Evolutionary conservation across 73 alveolate species (phyloP), one percentile per base, ranked within the genome.

Genomic region (Durusdinium trenchii): DNA sequence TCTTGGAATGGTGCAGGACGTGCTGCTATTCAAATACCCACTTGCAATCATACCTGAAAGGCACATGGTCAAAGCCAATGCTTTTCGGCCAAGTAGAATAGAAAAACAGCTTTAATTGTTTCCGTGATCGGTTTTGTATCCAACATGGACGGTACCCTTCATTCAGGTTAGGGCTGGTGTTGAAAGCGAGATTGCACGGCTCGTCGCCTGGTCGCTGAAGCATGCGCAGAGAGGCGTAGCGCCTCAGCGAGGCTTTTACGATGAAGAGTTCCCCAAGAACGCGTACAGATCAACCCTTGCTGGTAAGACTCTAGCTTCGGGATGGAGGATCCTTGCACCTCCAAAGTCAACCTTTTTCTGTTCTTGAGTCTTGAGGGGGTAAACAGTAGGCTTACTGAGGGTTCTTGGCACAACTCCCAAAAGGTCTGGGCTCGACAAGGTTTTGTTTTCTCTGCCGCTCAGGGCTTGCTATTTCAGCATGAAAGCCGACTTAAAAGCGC

Each of bases 311-410:
- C 38, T 84, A 9, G 69, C 76, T 26, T 26, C 16, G 30, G 94
- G 94, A 20, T 54, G 94, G 73, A 50, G n/a, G 94, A 84, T 36
- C 48, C 94, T 84, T 71, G 67, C n/a, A n/a, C n/a, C n/a, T n/a
- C n/a, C n/a, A n/a, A n/a, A n/a, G n/a, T n/a, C n/a, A n/a, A n/a
- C n/a, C n/a, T n/a, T n/a, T n/a, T n/a, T n/a, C n/a, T n/a, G n/a
- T n/a, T n/a, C n/a, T n/a, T n/a, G n/a, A n/a, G n/a, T n/a, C n/a
- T n/a, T n/a, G n/a, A n/a, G n/a, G n/a, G n/a, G n/a, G n/a, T n/a
- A n/a, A n/a, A n/a, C n/a, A n/a, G n/a, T n/a, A n/a, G n/a, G n/a
- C n/a, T n/a, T n/a, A n/a, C n/a, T n/a, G n/a, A n/a, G n/a, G n/a
- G n/a, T n/a, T n/a, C n/a, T n/a, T n/a, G n/a, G n/a, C n/a, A n/a